Evolutionary conservation across 2,329 filamentous ascomycete genomes (phyloP), one percentile per base, ranked within the genome.

Genomic region (Chrysoporthe puriensis): DNA sequence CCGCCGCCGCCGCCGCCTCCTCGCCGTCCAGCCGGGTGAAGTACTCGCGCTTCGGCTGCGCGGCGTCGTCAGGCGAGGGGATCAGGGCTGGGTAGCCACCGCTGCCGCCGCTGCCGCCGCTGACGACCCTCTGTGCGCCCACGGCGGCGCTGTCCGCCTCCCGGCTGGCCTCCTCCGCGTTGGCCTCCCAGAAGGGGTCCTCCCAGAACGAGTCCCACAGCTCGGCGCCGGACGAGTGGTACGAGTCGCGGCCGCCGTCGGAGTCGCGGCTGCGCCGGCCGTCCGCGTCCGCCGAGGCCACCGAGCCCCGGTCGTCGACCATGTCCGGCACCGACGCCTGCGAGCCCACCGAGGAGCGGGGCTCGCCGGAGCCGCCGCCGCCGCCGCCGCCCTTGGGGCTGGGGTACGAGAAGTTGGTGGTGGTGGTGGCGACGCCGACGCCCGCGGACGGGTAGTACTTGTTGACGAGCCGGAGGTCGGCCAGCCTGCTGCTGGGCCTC

Each of bases 191-290:
- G 42, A 68, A 63, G 5, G 68, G 63, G 1, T 70, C 68, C 63
- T 70, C 68, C 68, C 68, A 70, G 56, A 70, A 70, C 4, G 63
- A 63, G 26, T 70, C 68, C 63, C 66, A 70, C 21, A 67, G 60
- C 60, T 68, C 68, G 14, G 67, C 68, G 7, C 68, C 66, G 7
- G 63, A 66, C 16, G 50, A 42, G 18, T 68, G 68, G 34, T 67
- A 68, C 21, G 60, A 64, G 13, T 65, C 67, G 26, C 26, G 26
- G 26, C 26, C 26, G 26, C 26, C 26, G 26, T 26, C 26, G 26
- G 2, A 2, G 26, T 26, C 26, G 26, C 26, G 26, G 26, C 26
- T 26, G 26, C 26, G 26, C 21, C 60, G 60, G 40, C 63, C 63
- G 40, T 67, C 65, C 52, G 60, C 66, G 21, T 70, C 68, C n/a